Conservation (phyloP, 1,284 basidiomycete genomes). For the Cutaneotrichosporon mucoides region DNA sequence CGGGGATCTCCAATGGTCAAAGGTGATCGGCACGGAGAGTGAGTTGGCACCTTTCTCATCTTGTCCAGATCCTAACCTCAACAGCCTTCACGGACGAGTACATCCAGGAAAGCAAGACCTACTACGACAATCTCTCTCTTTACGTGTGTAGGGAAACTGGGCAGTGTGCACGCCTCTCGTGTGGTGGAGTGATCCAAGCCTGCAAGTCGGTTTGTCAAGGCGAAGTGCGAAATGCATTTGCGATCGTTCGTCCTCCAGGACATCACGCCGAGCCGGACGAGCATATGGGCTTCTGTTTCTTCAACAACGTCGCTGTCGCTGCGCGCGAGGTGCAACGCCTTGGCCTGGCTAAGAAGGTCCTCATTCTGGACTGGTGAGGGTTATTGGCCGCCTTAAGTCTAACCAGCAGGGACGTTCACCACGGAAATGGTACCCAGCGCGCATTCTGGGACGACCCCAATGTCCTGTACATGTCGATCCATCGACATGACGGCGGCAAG, state of each 20-base stretch:
- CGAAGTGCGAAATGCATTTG: conserved; percentile 80
- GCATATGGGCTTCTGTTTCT: conserved; percentile 99
- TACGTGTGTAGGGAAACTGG: conserved; percentile 88
- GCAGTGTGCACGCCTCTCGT: conserved; percentile 77
- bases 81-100: conserved; percentile 69
- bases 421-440: conserved; percentile 95
- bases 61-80: conserved; percentile 8
- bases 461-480: conserved; percentile 93
- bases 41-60: conserved; percentile 9
- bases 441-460: conserved; percentile 88
- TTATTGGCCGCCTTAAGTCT: neutral
- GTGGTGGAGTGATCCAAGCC: conserved; percentile 91
- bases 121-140: conserved; percentile 83
- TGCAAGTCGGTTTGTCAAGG: conserved; percentile 78
- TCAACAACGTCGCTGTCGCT: conserved; percentile 96
- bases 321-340: conserved; percentile 69
- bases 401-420: conserved; percentile 83
- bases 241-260: conserved; percentile 93
- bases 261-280: conserved; percentile 98
- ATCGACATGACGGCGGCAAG: conserved; percentile 83
- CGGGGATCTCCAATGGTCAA: conserved; percentile 83
- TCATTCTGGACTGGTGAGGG: conserved; percentile 88
- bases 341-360: conserved; percentile 67
- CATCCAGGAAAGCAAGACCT: conserved; percentile 65
- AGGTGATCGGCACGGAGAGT: conserved; percentile 62